Evolutionary conservation across 2,329 filamentous ascomycete genomes (phyloP), one percentile per base, ranked within the genome.

Genomic region (Fusarium temperatum): DNA sequence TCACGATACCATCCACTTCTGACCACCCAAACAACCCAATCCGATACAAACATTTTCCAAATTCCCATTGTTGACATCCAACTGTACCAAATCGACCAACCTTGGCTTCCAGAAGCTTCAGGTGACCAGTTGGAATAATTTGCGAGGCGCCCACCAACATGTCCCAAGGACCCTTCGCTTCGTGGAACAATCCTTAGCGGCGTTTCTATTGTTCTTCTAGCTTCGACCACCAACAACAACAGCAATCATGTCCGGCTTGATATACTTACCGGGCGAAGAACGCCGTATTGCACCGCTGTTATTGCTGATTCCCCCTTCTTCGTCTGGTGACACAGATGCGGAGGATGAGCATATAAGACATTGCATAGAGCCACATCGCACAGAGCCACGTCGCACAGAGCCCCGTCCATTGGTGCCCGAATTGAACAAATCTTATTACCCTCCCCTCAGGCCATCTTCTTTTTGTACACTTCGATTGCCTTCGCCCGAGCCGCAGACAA

Each of bases 141-240:
- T 26, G 20, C 14, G 22, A 11, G 35, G 15, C 45, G 36, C 24
- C 30, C 24, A 32, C 17, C 22, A 26, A 24, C 36, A 24, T 39
- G 66, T 50, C 41, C 36, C 47, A 13, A 41, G 51, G 35, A 11
- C 51, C 51, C 11, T 28, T 55, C 18, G 32, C 38, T 45, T 66
- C 42, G 5, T 50, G 4, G 53, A 54, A 70, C 67, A 70, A 70
- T 70, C 57, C 26, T 55, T 66, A 66, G 67, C 26, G 66, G 36
- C 47, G 26, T 70, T 50, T 45, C 41, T n/a, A 70, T 70, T 70
- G 67, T 70, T 60, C 26, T 36, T 61, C 41, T 30, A 55, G 32
- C 35, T 35, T 36, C 26, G 18, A 45, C 35, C 38, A 60, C 60
- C 38, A 66, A 54, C 42, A 70, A 44, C 48, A 14, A 36, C 56